phyloP scores from a whole-genome alignment of 2,329 filamentous ascomycete species.

The Alternaria dauci region DNA sequence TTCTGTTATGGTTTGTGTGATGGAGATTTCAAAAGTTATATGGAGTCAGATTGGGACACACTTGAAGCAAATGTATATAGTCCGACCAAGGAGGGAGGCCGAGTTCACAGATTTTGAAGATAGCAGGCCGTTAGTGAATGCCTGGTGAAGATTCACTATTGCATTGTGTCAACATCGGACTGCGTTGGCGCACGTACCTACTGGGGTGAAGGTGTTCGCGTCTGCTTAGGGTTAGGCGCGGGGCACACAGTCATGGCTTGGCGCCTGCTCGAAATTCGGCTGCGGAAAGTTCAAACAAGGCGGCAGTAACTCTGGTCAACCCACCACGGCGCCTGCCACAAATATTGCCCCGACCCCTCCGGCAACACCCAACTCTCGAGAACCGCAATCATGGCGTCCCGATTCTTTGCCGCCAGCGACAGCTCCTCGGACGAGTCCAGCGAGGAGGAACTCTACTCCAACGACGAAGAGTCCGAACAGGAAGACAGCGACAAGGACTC shows the following conservation, averaged over 20 bases:
- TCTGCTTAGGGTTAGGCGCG: slow-evolving; percentile 20
- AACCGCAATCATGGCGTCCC: slow-evolving; percentile 65
- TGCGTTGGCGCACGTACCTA: neutral
- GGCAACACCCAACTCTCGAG: slow-evolving; percentile 36
- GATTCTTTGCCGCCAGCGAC: slow-evolving; percentile 95
- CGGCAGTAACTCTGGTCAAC: slow-evolving; percentile 25
- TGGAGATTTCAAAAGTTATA: neutral
- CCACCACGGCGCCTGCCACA: slow-evolving; percentile 32
- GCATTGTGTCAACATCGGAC: neutral
- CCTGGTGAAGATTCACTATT: neutral
- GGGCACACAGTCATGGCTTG: slow-evolving; percentile 28
- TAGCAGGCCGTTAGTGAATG: neutral
- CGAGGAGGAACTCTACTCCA: slow-evolving; percentile 94
- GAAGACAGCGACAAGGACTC: slow-evolving; percentile 62
- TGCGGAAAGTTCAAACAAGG: slow-evolving; percentile 23
- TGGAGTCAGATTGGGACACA: neutral
- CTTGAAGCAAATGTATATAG: neutral
- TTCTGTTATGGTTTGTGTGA: neutral
- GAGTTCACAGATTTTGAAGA: neutral
- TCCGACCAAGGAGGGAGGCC: neutral
- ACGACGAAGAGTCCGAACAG: slow-evolving; percentile 65
- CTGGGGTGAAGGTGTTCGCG: slow-evolving; percentile 11
- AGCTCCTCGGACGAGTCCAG: slow-evolving; percentile 94
- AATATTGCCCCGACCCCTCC: slow-evolving; percentile 27
- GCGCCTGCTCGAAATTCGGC: slow-evolving; percentile 32